Evolutionary conservation across 129 eudicot genomes (phyloP).

Genomic region (Chrysanthemum lavandulifolium): DNA sequence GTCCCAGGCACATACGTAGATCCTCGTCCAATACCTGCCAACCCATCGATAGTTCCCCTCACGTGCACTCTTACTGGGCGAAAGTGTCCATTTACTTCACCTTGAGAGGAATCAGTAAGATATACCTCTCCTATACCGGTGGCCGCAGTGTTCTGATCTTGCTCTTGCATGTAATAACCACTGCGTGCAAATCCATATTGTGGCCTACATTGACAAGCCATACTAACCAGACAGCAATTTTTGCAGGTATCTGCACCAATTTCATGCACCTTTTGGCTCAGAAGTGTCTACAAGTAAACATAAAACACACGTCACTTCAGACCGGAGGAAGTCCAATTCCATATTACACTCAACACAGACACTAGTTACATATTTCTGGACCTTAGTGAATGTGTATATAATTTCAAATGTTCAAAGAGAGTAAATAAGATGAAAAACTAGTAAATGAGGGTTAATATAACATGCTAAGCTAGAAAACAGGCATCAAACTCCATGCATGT

Average conservation of each 20-base stretch:
- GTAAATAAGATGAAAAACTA: conserved; percentile 3
- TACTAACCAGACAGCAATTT: conserved; percentile 77
- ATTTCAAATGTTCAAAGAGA: neutral
- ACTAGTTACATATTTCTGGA: neutral
- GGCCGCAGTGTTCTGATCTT: conserved; percentile 54
- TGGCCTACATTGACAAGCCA: conserved; percentile 86
- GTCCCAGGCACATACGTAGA: conserved; percentile 65
- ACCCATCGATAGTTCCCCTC: conserved; percentile 86
- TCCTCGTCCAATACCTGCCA: conserved; percentile 98
- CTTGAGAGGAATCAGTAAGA: conserved; percentile 65
- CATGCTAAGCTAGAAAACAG: neutral
- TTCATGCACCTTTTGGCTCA: conserved; percentile 95
- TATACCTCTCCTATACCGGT: conserved; percentile 69
- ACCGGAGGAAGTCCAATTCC: too few relatives aligned
- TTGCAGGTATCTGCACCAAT: conserved; percentile 91
- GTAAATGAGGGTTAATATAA: neutral
- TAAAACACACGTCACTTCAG: conserved; percentile 2
- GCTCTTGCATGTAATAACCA: conserved; percentile 81
- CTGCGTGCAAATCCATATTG: conserved; percentile 67
- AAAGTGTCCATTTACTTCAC: conserved; percentile 74
- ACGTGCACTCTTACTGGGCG: conserved; percentile 92
- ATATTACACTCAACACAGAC: too few relatives aligned
- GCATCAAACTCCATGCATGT: neutral
- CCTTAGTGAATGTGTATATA: neutral
- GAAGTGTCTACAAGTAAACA: conserved; percentile 63